Conservation (phyloP, 257 asterid genomes). For the Solanum tacnaense region DNA sequence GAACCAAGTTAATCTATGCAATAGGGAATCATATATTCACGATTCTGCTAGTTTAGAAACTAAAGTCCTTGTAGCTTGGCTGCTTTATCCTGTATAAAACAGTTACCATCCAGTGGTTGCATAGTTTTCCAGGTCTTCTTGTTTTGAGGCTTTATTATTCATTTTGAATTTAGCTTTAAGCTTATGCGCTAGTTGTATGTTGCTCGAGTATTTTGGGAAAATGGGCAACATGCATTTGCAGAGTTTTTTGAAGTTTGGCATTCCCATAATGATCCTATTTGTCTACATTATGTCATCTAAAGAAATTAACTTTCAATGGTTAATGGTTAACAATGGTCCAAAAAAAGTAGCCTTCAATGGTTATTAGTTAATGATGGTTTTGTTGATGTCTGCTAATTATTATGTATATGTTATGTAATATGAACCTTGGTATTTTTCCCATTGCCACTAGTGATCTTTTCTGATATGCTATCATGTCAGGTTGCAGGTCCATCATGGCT, state of each 20-base stretch:
- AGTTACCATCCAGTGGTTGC: neutral
- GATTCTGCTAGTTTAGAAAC: neutral
- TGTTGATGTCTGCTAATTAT: neutral
- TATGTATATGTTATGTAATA: neutral
- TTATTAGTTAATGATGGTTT: neutral
- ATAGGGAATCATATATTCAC: neutral
- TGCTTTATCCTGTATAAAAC: neutral
- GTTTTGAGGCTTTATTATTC: neutral
- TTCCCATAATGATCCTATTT: neutral
- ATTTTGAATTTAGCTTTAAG: neutral
- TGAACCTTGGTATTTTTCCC: neutral
- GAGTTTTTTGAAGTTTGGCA: neutral
- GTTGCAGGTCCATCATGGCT: slow-evolving; percentile 58
- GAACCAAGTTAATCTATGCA: neutral
- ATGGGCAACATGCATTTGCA: neutral
- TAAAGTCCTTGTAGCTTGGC: neutral
- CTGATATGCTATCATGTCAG: no score
- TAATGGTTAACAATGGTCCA: neutral
- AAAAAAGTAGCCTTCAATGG: neutral
- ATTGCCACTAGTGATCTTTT: neutral
- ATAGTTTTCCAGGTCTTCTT: neutral
- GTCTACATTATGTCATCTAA: neutral
- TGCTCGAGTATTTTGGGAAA: neutral
- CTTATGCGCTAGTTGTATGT: neutral
- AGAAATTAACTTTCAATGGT: neutral